Conservation (phyloP, 352 stramenopile genomes). For the Phytophthora multivora region DNA sequence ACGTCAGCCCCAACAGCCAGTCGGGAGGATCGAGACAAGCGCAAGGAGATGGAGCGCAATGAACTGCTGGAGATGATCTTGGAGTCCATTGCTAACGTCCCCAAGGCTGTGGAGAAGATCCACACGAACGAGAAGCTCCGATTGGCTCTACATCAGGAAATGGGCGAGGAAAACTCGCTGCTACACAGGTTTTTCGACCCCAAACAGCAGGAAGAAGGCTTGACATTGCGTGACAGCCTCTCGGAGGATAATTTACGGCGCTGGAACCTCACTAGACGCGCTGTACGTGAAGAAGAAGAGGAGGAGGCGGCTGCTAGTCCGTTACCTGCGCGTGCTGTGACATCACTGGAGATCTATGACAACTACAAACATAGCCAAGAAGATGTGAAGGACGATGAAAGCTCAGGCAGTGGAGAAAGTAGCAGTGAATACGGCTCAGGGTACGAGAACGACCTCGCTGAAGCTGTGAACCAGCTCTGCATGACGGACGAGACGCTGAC, state of each 20-base stretch:
- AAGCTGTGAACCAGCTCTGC: slow-evolving; percentile 71
- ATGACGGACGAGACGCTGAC: slow-evolving; percentile 67
- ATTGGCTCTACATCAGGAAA: slow-evolving; percentile 59
- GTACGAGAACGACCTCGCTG: slow-evolving; percentile 73
- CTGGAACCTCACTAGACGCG: slow-evolving; percentile 16
- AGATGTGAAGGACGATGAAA: slow-evolving; percentile 12
- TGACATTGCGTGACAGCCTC: slow-evolving; percentile 20
- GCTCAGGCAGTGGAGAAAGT: slow-evolving; percentile 24
- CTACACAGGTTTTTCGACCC: slow-evolving; percentile 57
- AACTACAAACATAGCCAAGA: slow-evolving; percentile 26
- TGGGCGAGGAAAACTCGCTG: slow-evolving; percentile 54
- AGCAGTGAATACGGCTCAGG: slow-evolving; percentile 65
- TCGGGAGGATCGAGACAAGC: slow-evolving; percentile 43
- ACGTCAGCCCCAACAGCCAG: slow-evolving; percentile 22
- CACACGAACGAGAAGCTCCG: slow-evolving; percentile 71
- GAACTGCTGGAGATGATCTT: slow-evolving; percentile 79
- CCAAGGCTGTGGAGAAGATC: slow-evolving; percentile 71
- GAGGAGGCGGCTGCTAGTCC: slow-evolving; percentile 10
- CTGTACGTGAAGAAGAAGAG: slow-evolving; percentile 10
- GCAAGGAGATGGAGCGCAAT: slow-evolving; percentile 64
- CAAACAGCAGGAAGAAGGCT: slow-evolving; percentile 6
- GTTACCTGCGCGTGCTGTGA: slow-evolving; percentile 1
- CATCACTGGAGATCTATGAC: slow-evolving; percentile 11
- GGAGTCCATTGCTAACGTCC: slow-evolving; percentile 76
- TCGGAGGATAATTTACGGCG: slow-evolving; percentile 27